Base-by-base conservation (phyloP, 805 yeast species). In the Ogataea minuta region DNA sequence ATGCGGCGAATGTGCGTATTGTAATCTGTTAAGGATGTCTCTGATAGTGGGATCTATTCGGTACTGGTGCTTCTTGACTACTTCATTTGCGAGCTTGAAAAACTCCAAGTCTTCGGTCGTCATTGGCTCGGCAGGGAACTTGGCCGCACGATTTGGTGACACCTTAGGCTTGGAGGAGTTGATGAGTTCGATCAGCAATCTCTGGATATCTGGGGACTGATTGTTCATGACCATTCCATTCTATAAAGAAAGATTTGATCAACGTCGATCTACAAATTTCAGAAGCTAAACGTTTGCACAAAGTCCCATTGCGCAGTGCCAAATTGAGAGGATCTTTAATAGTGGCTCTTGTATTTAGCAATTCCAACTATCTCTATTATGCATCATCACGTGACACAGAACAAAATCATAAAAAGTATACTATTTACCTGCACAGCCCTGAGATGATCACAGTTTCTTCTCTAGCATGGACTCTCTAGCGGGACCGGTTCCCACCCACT, bases 401-500 rank as follows among this genome's bases (percentile, higher is more conserved):
- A 28, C 23, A 20, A 23, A 28, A 14, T 28, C 6, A 9, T 6
- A 15, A 26, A 25, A 11, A 13, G 23, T 25, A 23, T 20, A 31
- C 17, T 23, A 23, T 15, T 15, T 14, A n/a, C 14, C 31, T 31
- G 32, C 35, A 36, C 39, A 21, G 39, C 39, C 32, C 9, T 33
- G 12, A 31, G 12, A 14, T n/a, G 9, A 11, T 35, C 39, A 44
- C 31, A 41, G 36, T 12, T 37, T 27, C 62, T 79, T 82, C 53
- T 77, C 79, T 54, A 89, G 74, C 96, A 89, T 90, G 25, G 90
- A 80, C 41, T 84, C 95, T 71, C 98, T 85, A 38, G 88, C 95
- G 48, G 99, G 97, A 48, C 99, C 99, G 42, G 95, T 93, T 62
- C 99, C 99, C 46, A 93, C 93, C 97, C 97, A 93, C 63, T 84